Base-by-base conservation (phyloP, 2,329 filamentous ascomycete species). In the Pyrenochaeta sp. region DNA sequence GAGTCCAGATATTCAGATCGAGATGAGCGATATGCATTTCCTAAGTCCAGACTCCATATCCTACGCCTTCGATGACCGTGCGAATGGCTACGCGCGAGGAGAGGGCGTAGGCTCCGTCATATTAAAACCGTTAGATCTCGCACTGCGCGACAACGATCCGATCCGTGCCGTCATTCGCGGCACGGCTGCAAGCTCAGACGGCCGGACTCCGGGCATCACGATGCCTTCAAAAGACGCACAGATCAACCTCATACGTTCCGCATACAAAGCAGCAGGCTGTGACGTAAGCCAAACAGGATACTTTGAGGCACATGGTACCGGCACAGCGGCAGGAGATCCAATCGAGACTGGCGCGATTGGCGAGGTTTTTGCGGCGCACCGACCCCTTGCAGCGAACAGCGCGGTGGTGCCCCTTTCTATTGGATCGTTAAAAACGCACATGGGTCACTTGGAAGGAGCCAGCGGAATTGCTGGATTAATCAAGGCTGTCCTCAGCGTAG, bases 71-170 rank as follows among this genome's bases (percentile, higher is more conserved):
- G 86, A 87, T 60, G 67, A 77, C 10, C 77, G 78, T 1, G 87
- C 84, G 10, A 83, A 85, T 52, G 87, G 87, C 0, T 90, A 89
- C 61, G 85, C 83, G 0, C 78, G 86, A 33, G 87, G 86, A 1
- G 87, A 90, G 63, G 87, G 86, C 0, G 75, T 85, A 2, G 61
- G 50, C 2, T 56, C 50, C 9, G 35, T 75, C 4, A 44, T 74
- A 29, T 55, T 75, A 3, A 73, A 73, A 33, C 60, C 55, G 18
- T 48, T 66, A 14, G 43, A 53, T 20, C 20, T 47, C 15, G 64
- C 64, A 0, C 14, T 66, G 1, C 39, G 49, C 14, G 65, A 72
- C 45, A 54, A 59, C 11, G 68, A 75, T 29, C 54, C 67, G 4
- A 67, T 75, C 30, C 56, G 64, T 20, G 71, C 66, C 7, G 45